Evolutionary conservation across 2,329 filamentous ascomycete species (phyloP).

Genomic region (Amphichorda felina): DNA sequence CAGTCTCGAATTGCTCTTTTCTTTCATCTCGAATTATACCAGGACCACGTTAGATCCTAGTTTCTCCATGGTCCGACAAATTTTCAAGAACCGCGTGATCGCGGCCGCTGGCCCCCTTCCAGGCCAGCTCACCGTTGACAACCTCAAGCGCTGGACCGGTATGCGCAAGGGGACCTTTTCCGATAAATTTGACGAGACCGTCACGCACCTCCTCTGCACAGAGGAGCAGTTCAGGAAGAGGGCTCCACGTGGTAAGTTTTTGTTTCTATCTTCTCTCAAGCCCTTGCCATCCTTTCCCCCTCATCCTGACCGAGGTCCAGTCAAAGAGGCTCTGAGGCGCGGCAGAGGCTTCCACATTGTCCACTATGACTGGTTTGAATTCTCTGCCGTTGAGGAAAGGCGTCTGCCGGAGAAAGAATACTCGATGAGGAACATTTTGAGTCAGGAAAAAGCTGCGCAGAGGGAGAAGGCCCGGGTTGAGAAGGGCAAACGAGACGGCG

Average conservation of each 20-base stretch:
- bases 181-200: constrained; percentile 33
- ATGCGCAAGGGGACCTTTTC: constrained; percentile 48
- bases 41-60: no score
- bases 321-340: constrained; percentile 23
- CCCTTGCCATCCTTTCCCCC: neutral
- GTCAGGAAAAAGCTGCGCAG: constrained; percentile 15
- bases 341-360: constrained; percentile 28
- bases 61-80: constrained; percentile 22
- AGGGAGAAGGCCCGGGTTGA: constrained; percentile 20
- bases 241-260: neutral
- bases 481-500: constrained; percentile 24
- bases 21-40: no score
- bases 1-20: no score
- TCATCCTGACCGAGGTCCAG: constrained; percentile 8
- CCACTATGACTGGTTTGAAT: constrained; percentile 39
- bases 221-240: constrained; percentile 41
- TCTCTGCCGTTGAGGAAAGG: constrained; percentile 23
- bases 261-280: neutral
- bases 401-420: constrained; percentile 22
- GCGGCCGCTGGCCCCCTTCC: constrained; percentile 47
- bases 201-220: constrained; percentile 65
- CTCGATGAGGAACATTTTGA: constrained; percentile 22
- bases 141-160: constrained; percentile 55
- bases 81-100: constrained; percentile 42
- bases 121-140: constrained; percentile 30